These are phyloP conservation scores for Mycena vulgaris DNA, from an alignment of 768 basidiomycete genomes.

Conservation along the genomic window DNA sequence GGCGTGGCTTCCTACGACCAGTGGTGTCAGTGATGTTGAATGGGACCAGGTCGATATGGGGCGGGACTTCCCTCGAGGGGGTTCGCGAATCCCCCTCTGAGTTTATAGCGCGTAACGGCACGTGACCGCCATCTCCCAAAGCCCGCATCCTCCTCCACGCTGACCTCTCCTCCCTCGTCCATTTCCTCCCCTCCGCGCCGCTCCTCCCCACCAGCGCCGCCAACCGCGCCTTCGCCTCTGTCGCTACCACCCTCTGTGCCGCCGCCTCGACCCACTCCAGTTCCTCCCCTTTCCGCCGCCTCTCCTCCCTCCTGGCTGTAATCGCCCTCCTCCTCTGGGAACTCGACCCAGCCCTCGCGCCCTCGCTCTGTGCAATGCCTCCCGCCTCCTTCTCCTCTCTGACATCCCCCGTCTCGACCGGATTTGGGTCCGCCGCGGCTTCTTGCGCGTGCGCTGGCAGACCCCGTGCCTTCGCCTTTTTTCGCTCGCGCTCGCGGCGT, in stretches of 20 bases:
- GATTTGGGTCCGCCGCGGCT: too few relatives aligned
- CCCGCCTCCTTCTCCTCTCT: not conserved
- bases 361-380: not conserved
- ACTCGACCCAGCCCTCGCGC: not conserved
- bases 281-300: not conserved
- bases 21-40: slow-evolving; percentile 20
- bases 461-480: too few relatives aligned
- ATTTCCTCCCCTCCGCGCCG: not conserved
- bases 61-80: slow-evolving; percentile 34
- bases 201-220: slow-evolving; percentile 3
- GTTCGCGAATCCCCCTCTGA: slow-evolving; percentile 30
- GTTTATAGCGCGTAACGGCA: slow-evolving; percentile 18
- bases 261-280: not conserved
- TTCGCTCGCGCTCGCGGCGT: too few relatives aligned
- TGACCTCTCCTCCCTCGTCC: not conserved
- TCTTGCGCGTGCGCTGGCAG: too few relatives aligned
- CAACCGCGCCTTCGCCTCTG: not conserved
- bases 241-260: not conserved
- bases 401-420: not conserved
- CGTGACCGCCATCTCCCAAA: not conserved
- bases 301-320: not conserved
- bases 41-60: not conserved
- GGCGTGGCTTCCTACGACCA: slow-evolving; percentile 5
- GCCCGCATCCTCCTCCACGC: slow-evolving; percentile 17
- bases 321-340: slow-evolving; percentile 12